These are phyloP conservation scores for Trichoderma polysporum DNA, from an alignment of 2,329 filamentous ascomycete genomes.

Conservation along the genomic window DNA sequence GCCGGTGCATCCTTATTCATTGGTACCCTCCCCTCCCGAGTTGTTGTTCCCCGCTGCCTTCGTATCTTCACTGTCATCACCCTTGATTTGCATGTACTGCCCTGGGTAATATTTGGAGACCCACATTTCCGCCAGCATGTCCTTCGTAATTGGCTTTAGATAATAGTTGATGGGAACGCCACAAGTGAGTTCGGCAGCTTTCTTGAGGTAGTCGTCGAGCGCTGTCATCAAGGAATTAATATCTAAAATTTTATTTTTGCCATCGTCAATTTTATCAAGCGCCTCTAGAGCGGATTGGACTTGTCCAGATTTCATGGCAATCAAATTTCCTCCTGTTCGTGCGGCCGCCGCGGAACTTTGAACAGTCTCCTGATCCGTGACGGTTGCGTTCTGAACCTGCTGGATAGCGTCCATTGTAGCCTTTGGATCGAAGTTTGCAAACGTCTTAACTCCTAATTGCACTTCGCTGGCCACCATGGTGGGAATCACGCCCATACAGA, in stretches of 20 bases:
- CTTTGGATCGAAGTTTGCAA: neutral
- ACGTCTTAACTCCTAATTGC: neutral
- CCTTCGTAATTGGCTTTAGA: neutral
- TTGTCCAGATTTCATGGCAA: neutral
- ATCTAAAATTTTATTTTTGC: neutral
- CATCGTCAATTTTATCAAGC: neutral
- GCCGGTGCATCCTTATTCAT: neutral
- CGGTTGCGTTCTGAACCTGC: neutral
- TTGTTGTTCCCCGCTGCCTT: neutral
- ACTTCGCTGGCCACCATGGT: neutral
- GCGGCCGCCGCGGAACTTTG: neutral
- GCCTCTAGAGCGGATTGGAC: neutral
- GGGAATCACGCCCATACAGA: neutral
- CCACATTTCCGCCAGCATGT: constrained; percentile 7
- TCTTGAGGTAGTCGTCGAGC: neutral
- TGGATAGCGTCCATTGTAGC: neutral
- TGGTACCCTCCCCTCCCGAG: neutral
- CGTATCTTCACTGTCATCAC: neutral
- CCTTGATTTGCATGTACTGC: neutral
- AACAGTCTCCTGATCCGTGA: neutral
- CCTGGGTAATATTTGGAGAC: neutral
- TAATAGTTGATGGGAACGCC: neutral
- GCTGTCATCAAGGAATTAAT: neutral
- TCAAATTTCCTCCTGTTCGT: neutral
- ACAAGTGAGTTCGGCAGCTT: neutral